A percentile compares a stretch with the other conserved stretches of the same genome.
phyloP scores from a whole-genome alignment of 371 early-diverging fungal genomes.

The Apophysomyces ossiformis region DNA sequence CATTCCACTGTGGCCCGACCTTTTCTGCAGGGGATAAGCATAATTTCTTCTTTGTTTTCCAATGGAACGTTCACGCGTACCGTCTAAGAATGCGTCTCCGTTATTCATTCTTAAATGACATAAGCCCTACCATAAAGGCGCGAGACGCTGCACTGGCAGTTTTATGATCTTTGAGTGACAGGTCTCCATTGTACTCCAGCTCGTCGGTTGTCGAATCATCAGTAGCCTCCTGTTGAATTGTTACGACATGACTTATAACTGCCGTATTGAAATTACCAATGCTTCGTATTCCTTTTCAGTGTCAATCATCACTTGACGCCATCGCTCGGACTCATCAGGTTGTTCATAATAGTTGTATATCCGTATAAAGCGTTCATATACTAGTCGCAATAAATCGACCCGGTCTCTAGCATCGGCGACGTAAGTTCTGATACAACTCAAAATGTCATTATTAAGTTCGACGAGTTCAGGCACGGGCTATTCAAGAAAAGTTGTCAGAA shows the following conservation, averaged over 20 bases:
- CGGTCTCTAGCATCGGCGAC: slow-evolving; percentile 1
- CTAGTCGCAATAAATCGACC: slow-evolving; percentile 2
- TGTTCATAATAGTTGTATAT: background rate
- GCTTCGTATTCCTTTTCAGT: slow-evolving; percentile 14
- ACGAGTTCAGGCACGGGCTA: slow-evolving; percentile 15
- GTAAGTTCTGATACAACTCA: slow-evolving; percentile 5
- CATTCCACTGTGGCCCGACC: slow-evolving; percentile 13
- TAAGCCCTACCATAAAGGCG: background rate
- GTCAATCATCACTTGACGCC: background rate
- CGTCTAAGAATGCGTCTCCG: background rate
- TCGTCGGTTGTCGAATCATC: background rate
- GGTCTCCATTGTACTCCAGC: background rate
- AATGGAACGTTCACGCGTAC: background rate
- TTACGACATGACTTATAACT: background rate
- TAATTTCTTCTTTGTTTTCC: background rate
- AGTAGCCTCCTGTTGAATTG: background rate
- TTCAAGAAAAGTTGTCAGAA: background rate
- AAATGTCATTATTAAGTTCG: slow-evolving; percentile 19
- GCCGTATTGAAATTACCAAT: background rate
- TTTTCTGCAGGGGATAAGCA: slow-evolving; percentile 3
- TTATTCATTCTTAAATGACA: background rate
- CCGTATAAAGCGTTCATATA: background rate
- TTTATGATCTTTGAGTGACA: background rate
- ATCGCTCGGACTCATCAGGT: background rate
- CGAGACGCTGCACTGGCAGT: background rate